phyloP scores from a whole-genome alignment of 2,329 filamentous ascomycete species.

The Colletotrichum viniferum region DNA sequence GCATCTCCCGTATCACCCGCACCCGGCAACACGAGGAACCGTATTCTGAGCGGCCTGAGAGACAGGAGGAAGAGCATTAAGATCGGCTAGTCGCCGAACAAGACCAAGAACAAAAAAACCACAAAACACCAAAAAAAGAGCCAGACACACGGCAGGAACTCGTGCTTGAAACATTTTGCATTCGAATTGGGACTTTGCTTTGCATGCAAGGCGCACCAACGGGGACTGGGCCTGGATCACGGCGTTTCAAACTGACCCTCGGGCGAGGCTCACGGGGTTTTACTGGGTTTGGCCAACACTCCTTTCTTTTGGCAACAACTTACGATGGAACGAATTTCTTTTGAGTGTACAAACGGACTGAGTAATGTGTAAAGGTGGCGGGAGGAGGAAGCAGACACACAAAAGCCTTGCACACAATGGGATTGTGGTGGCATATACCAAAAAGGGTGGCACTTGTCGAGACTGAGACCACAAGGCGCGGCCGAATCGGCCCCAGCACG shows the following conservation, averaged over 20 bases:
- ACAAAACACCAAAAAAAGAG: neutral
- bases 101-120: neutral
- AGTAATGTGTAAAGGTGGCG: conserved; percentile 14
- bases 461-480: neutral
- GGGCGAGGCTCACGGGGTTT: neutral
- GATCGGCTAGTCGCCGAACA: conserved; percentile 21
- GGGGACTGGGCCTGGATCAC: conserved; percentile 3
- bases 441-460: conserved; percentile 1
- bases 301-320: neutral
- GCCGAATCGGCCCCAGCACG: conserved; percentile 2
- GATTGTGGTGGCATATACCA: conserved; percentile 14
- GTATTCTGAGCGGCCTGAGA: conserved; percentile 38
- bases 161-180: conserved; percentile 12
- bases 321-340: conserved; percentile 18
- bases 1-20: conserved; percentile 27
- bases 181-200: conserved; percentile 13
- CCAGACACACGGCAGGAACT: neutral
- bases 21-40: conserved; percentile 29
- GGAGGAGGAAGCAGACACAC: neutral
- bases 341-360: neutral
- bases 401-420: neutral
- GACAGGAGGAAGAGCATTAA: conserved; percentile 46
- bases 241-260: conserved; percentile 15
- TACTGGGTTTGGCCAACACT: conserved; percentile 3
- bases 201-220: conserved; percentile 19